Base-by-base conservation (phyloP, 177 flowering plant genomes). In the Vitis hybrid region DNA sequence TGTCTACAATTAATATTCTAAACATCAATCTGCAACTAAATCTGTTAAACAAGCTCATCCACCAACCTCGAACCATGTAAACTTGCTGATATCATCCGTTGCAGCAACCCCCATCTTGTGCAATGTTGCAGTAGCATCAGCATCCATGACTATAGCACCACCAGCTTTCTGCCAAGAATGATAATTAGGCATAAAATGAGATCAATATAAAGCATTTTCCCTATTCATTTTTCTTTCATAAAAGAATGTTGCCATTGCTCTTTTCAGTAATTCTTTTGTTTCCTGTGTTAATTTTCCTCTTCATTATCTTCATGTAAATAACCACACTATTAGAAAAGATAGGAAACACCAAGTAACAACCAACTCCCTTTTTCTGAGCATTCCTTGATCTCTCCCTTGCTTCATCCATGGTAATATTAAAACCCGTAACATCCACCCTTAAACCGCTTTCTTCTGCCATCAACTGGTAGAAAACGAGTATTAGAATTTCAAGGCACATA, bases 361-460 rank as follows among this genome's bases (percentile, higher is more conserved):
- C 21, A 21, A 56, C n/a, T 70, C 91, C 99, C 97, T 89, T 92
- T 71, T 62, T 89, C 75, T 87, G 91, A 65, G 91, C 97, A 82
- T 45, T 88, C 73, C 99, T 86, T 51, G 99, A 90, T 81, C 93
- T 88, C 82, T 88, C 88, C 72, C 94, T 85, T 56, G 97, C 98
- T 62, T 92, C 97, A 39, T 94, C 87, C 97, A 96, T 92, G 29
- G 95, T 90, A 51, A 51, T 22, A 62, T 92, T 77, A 76, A 88
- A 96, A 64, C 94, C 98, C 51, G 82, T 84, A 21, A 85, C 79
- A 74, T 96, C 98, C 67, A 96, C 96, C 9, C 71, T 39, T 65
- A 96, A 76, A 6, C 93, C 93, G 77, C 88, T 86, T 85, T 96
- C 99, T 73, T 90, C 98, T 22, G 99, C 99, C 99, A 96, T 96